Percentiles rank a stretch among this genome's conserved stretches.
phyloP scores from a whole-genome alignment of 1,284 basidiomycete genomes.

The Rhizoctonia solani region DNA sequence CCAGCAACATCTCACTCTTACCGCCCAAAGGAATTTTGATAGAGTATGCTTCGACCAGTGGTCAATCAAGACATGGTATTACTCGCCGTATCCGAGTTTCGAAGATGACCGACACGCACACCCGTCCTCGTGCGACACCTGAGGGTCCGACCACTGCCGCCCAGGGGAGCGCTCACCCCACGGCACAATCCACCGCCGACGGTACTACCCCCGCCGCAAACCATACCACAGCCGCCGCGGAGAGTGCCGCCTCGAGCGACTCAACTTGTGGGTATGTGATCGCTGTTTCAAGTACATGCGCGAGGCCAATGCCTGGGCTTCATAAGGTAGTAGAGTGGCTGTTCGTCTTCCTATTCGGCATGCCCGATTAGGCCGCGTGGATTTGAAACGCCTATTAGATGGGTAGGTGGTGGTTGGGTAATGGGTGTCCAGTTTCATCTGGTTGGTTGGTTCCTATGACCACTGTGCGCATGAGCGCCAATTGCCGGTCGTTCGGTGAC shows the following conservation, averaged over 20 bases:
- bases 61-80: constrained; percentile 86
- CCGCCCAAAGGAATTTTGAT: constrained; percentile 74
- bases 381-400: constrained; percentile 13
- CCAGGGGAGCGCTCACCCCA: constrained; percentile 40
- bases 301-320: constrained; percentile 67
- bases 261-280: constrained; percentile 81
- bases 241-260: constrained; percentile 50
- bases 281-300: constrained; percentile 97
- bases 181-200: constrained; percentile 62
- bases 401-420: not conserved
- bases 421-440: not conserved
- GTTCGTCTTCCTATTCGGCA: constrained; percentile 1
- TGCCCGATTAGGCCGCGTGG: too few species aligned
- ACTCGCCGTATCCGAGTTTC: constrained; percentile 82
- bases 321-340: constrained; percentile 59
- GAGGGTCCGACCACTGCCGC: constrained; percentile 47
- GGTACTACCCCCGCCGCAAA: constrained; percentile 63
- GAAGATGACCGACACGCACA: constrained; percentile 51
- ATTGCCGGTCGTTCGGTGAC: not conserved
- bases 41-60: constrained; percentile 73
- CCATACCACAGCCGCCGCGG: constrained; percentile 37
- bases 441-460: too few species aligned
- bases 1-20: constrained; percentile 70
- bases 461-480: too few species aligned
- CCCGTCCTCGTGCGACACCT: constrained; percentile 41